Evolutionary conservation across 2,329 filamentous ascomycete species (phyloP), one percentile per base, ranked within the genome.

Genomic region (Neofusicoccum umdonicola): DNA sequence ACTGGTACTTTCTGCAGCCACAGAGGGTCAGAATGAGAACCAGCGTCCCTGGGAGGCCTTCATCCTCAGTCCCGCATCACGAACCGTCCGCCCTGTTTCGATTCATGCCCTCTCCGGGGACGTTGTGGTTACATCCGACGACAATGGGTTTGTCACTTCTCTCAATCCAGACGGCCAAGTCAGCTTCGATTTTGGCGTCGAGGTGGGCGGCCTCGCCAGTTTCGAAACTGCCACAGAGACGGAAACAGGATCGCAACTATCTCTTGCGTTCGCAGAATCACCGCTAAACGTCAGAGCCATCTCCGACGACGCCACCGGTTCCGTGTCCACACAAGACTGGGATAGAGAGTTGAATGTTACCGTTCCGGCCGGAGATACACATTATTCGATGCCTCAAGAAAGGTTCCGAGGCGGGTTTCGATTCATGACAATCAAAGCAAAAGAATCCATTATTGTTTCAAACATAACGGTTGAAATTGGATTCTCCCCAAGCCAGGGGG

Each of bases 131-230:
- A 47, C 41, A 13, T 60, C 56, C 3, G 15, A 60, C 11, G 13
- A n/a, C 11, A 34, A 37, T 12, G 56, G 41, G 6, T 35, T 37
- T 8, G n/a, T 47, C 3, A n/a, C 47, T 2, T 37, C 56, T 31
- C 15, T 60, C 3, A 22, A 60, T 12, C 27, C 56, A 12, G 15
- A 9, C 8, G 41, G 41, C 12, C 41, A 60, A 9, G 56, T 60
- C 9, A 60, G 56, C 2, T 84, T 85, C 63, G 85, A 88, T 71
- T 88, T 88, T 70, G 85, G 84, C 2, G 76, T 81, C 17, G 84
- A 87, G 69, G 84, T 87, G 5, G 85, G 85, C 42, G 85, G 85
- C 2, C 81, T 87, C 63, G 74, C 83, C 81, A 79, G 3, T 67
- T 88, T 31, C 72, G 78, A 11, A 87, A 85, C 69, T 76, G 74